Conservation (phyloP, 441 rosid species). For the Euphorbia celastroides region DNA sequence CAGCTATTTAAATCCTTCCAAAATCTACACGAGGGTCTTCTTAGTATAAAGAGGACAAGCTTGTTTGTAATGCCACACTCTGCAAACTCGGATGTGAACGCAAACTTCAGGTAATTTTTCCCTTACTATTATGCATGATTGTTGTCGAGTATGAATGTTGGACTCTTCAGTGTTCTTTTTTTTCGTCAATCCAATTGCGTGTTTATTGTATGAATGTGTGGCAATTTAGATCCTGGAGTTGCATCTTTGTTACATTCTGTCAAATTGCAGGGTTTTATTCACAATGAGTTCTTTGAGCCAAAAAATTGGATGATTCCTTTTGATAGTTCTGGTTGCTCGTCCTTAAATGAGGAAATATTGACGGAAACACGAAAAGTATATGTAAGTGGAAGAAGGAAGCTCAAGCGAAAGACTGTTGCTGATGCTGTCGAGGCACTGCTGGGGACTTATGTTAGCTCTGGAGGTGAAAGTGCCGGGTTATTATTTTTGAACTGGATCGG, state of each 20-base stretch:
- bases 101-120: constrained; percentile 74
- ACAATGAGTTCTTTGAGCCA: constrained; percentile 61
- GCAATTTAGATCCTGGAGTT: too few species aligned
- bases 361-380: constrained; percentile 40
- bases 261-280: constrained; percentile 82
- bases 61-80: constrained; percentile 64
- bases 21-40: constrained; percentile 73
- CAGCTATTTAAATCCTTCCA: constrained; percentile 52
- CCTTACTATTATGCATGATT: neutral
- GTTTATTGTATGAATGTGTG: too few species aligned
- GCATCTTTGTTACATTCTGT: too few species aligned
- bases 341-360: constrained; percentile 34
- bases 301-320: constrained; percentile 72
- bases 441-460: constrained; percentile 72
- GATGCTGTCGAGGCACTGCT: constrained; percentile 84
- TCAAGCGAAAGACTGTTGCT: constrained; percentile 65
- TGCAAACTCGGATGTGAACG: constrained; percentile 58
- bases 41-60: constrained; percentile 52
- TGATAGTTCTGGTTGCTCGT: constrained; percentile 31
- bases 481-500: constrained; percentile 71
- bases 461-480: constrained; percentile 66
- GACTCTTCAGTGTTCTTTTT: too few species aligned
- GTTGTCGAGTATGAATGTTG: neutral
- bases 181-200: too few species aligned
- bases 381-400: constrained; percentile 32